Base-by-base conservation (phyloP, 176 grass and related monocot species). In the Lolium rigidum region DNA sequence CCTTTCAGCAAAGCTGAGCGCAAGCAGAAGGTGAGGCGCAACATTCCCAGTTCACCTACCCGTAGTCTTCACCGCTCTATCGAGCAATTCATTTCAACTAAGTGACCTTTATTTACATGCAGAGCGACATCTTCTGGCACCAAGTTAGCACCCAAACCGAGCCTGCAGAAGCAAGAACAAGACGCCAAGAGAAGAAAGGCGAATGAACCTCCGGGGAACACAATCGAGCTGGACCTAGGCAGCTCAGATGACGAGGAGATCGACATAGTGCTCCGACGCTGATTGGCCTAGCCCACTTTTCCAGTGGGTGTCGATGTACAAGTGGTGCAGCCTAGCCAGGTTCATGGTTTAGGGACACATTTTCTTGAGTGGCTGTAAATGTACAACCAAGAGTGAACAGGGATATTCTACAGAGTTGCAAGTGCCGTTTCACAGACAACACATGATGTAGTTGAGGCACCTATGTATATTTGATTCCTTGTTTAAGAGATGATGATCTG, bases 221-320 rank as follows among this genome's bases (percentile, higher is more conserved):
- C 68, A 2, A 83, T 95, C 70, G 93, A 95, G 84, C 88, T 98
- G 49, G 96, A 98, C 10, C 70, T 81, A 18, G 92, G 89, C 28
- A 98, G 93, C 74, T 98, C 92, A 24, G 96, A 95, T n/a, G 93
- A 95, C 10, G 93, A 98, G 28, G 96, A 98, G 82, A 73, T 91
- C 9, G 84, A 50, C 83, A 76, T 91, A 80, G 80, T 80, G 48
- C 16, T 87, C 10, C 76, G 69, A 61, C 39, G 82, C 31, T 85
- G 82, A 93, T 78, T 31, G 24, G 46, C n/a, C n/a, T 28, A 11
- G 25, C 73, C 17, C 20, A 52, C 5, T 55, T 6, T 18, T 55
- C 15, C 52, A 18, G 14, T 52, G 50, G 10, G 25, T 55, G 49
- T 68, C 51, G 62, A 39, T 70, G 69, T 75, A 66, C 20, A 2